Evolutionary conservation across 177 flowering plant genomes (phyloP).

Genomic region (Vitis hybrid): DNA sequence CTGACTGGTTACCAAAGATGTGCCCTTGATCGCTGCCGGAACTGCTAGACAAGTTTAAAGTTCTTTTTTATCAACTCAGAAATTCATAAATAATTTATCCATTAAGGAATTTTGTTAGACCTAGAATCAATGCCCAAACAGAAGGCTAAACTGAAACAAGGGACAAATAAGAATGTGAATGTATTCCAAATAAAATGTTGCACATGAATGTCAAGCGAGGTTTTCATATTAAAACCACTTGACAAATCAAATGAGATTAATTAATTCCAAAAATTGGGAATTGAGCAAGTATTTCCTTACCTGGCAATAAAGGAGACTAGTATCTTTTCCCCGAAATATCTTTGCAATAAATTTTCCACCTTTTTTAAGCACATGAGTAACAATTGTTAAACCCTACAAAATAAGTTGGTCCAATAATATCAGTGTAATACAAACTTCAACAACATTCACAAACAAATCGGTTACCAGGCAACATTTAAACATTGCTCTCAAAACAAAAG

Average conservation of each 20-base stretch:
- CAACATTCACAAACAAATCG: background rate
- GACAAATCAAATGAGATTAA: background rate
- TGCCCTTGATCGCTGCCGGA: no score
- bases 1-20: no score
- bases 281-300: constrained; percentile 25
- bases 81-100: no score
- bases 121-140: background rate
- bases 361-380: constrained; percentile 79
- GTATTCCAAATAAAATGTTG: background rate
- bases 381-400: constrained; percentile 84
- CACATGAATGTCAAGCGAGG: background rate
- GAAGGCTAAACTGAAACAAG: background rate
- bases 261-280: background rate
- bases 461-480: background rate
- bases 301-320: constrained; percentile 96
- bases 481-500: background rate
- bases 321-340: constrained; percentile 95
- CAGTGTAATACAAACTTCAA: constrained; percentile 1
- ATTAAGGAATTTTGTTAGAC: background rate
- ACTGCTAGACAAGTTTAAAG: no score
- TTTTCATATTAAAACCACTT: background rate
- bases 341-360: constrained; percentile 98
- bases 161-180: background rate
- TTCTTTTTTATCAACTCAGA: no score
- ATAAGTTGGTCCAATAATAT: constrained; percentile 3